phyloP scores from a whole-genome alignment of 2,329 filamentous ascomycete species.

The Penicillium hesseltinei region DNA sequence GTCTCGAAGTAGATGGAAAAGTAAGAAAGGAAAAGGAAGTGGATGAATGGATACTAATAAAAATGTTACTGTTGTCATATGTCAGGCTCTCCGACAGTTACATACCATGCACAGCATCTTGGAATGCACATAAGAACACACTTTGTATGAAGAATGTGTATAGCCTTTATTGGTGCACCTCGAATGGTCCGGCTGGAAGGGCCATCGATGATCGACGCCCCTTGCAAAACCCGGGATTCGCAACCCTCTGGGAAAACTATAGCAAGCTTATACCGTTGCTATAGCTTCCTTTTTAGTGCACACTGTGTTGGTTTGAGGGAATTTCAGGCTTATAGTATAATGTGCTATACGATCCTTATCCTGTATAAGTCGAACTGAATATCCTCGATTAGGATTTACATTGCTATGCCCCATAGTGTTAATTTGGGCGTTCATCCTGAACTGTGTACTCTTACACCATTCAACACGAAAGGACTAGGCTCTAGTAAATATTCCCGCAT shows the following conservation, averaged over 20 bases:
- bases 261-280: not conserved
- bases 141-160: slow-evolving; percentile 13
- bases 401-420: no score
- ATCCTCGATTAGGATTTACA: no score
- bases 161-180: not conserved
- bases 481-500: not conserved
- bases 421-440: not conserved
- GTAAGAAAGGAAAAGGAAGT: not conserved
- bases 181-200: not conserved
- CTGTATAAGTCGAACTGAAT: not conserved
- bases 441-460: no score
- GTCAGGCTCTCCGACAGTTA: slow-evolving; percentile 1
- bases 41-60: not conserved
- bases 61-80: not conserved
- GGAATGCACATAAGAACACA: slow-evolving; percentile 10
- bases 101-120: not conserved
- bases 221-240: slow-evolving; percentile 9
- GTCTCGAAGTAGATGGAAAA: slow-evolving; percentile 3
- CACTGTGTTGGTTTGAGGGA: no score
- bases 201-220: slow-evolving; percentile 2
- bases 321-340: not conserved
- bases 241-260: not conserved
- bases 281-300: no score
- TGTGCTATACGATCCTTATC: not conserved
- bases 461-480: not conserved